A percentile compares a stretch with the other conserved stretches of the same genome.
These are phyloP conservation scores for Penicillium sp. DNA, from an alignment of 2,329 filamentous ascomycete genomes.

Conservation along the genomic window DNA sequence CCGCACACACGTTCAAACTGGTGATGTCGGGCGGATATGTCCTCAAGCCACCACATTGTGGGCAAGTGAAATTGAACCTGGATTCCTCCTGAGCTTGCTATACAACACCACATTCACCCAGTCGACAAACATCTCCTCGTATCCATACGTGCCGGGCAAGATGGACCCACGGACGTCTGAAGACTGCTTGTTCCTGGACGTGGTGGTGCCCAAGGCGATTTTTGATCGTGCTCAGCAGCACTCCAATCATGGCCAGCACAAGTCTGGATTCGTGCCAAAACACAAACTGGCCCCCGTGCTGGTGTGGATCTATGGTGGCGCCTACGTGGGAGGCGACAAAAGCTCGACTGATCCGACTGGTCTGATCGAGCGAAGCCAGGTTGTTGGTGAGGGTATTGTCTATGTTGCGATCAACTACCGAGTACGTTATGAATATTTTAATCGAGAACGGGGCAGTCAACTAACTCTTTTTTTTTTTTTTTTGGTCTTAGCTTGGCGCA, in stretches of 20 bases:
- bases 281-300: constrained; percentile 33
- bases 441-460: too few relatives aligned
- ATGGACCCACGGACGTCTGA: constrained; percentile 33
- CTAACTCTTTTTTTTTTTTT: neutral
- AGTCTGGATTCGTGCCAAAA: constrained; percentile 3
- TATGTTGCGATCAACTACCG: constrained; percentile 54
- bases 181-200: constrained; percentile 43
- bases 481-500: constrained; percentile 41
- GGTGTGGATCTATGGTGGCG: constrained; percentile 55
- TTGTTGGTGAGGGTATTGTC: constrained; percentile 43
- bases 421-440: constrained; percentile 20
- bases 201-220: constrained; percentile 35
- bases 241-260: constrained; percentile 15
- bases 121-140: constrained; percentile 26
- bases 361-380: constrained; percentile 45
- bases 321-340: constrained; percentile 46
- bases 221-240: constrained; percentile 29
- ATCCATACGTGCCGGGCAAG: constrained; percentile 16
- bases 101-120: constrained; percentile 14
- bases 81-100: constrained; percentile 22
- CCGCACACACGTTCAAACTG: constrained; percentile 49
- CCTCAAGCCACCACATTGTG: constrained; percentile 51
- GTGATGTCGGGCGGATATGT: constrained; percentile 46
- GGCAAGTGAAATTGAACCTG: constrained; percentile 29
- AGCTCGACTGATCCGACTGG: constrained; percentile 38